Evolutionary conservation across 139 green algal species (phyloP).

Genomic region (Chlamydomonas eustigma): DNA sequence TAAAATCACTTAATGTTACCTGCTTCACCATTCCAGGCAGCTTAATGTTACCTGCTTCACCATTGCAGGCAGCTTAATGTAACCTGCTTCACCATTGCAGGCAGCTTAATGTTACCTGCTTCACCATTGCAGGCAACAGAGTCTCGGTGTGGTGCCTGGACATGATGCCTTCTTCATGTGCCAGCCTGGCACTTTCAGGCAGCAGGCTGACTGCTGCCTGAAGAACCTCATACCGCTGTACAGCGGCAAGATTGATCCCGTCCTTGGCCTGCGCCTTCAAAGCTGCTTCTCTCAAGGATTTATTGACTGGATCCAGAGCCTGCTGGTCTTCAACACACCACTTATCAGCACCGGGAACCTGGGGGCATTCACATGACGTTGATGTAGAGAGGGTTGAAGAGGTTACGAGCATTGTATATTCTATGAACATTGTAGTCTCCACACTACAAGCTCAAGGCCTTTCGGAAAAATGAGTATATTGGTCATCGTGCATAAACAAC

Average conservation of each 20-base stretch:
- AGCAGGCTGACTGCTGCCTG: conserved; percentile 36
- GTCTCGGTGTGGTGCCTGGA: conserved; percentile 28
- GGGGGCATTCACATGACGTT: too few relatives aligned
- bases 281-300: not conserved
- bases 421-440: too few relatives aligned
- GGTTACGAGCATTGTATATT: too few relatives aligned
- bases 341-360: not conserved
- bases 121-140: conserved; percentile 26
- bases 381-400: too few relatives aligned
- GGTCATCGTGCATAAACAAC: too few relatives aligned
- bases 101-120: too few relatives aligned
- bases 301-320: not conserved
- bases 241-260: conserved; percentile 14
- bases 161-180: conserved; percentile 36
- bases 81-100: too few relatives aligned
- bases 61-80: too few relatives aligned
- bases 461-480: too few relatives aligned
- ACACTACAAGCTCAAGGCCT: too few relatives aligned
- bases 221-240: conserved; percentile 42
- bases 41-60: too few relatives aligned
- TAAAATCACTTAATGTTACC: not conserved
- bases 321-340: not conserved
- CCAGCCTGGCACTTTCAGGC: conserved; percentile 25
- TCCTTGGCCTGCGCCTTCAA: conserved; percentile 10
- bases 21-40: too few relatives aligned